Conservation (phyloP, 2,329 filamentous ascomycete species). For the Gliomastix tumulicola region DNA sequence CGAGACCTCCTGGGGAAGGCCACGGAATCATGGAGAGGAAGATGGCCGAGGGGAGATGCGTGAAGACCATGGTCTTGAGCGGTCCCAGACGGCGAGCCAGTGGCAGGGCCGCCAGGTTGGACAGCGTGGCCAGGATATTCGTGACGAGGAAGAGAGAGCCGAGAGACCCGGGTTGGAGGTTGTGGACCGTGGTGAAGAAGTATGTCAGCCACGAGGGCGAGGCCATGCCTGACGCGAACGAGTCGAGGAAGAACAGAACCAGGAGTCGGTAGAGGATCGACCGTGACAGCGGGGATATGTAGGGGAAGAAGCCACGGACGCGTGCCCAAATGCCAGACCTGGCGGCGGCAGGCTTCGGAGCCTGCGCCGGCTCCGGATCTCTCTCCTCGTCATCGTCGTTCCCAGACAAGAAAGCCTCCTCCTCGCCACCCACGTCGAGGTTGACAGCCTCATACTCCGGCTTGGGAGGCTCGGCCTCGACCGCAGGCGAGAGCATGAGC, state of each 20-base stretch:
- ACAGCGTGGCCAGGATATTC: constrained; percentile 41
- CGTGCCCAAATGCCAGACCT: too few species aligned
- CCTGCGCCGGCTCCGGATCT: too few species aligned
- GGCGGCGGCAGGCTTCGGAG: too few species aligned
- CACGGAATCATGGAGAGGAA: constrained; percentile 55
- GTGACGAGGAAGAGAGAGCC: constrained; percentile 50
- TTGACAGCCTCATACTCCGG: neutral
- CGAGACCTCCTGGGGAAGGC: neutral
- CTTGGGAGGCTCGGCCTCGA: constrained; percentile 27
- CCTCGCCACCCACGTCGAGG: too few species aligned
- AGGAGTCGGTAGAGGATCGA: constrained; percentile 25
- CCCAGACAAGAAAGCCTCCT: constrained; percentile 14
- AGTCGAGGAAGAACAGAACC: constrained; percentile 65
- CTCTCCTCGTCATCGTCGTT: neutral
- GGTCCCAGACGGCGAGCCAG: constrained; percentile 47
- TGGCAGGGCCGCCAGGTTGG: constrained; percentile 45
- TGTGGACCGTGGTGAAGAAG: constrained; percentile 43
- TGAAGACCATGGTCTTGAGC: constrained; percentile 72
- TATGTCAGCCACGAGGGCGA: constrained; percentile 53
- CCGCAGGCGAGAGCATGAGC: constrained; percentile 36
- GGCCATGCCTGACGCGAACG: constrained; percentile 64
- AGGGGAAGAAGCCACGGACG: too few species aligned
- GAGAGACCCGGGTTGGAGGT: constrained; percentile 39
- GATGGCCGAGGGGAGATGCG: constrained; percentile 62
- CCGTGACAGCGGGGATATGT: too few species aligned